Evolutionary conservation across 2,329 filamentous ascomycete genomes (phyloP).

Genomic region (Pleoardoris graminearum): DNA sequence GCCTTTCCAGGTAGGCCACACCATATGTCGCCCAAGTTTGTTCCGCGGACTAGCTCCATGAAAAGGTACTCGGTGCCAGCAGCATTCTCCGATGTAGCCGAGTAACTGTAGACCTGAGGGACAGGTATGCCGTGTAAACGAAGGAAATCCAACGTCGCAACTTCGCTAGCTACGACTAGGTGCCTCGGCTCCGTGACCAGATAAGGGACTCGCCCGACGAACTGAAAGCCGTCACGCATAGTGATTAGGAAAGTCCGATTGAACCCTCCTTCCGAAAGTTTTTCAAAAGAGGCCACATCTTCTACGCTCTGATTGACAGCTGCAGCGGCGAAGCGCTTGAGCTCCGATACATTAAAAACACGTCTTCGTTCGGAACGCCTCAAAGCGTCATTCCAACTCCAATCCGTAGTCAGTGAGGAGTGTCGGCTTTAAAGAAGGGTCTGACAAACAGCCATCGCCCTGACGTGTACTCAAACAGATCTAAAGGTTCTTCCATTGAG

Average conservation of each 20-base stretch:
- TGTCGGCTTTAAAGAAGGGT: too few species aligned
- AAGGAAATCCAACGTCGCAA: slow-evolving; percentile 44
- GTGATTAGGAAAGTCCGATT: slow-evolving; percentile 30
- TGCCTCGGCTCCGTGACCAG: slow-evolving; percentile 25
- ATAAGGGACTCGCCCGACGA: slow-evolving; percentile 33
- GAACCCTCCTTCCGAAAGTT: slow-evolving; percentile 31
- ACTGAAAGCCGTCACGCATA: slow-evolving; percentile 30
- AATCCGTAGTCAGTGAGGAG: too few species aligned
- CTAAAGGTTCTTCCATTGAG: too few species aligned
- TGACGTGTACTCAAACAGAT: too few species aligned
- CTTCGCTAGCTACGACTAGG: slow-evolving; percentile 43
- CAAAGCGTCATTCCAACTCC: too few species aligned
- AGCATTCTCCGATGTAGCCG: slow-evolving; percentile 39
- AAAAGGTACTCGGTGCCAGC: slow-evolving; percentile 47
- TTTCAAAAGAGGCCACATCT: slow-evolving; percentile 29
- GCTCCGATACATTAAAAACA: too few species aligned
- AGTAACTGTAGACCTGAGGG: slow-evolving; percentile 43
- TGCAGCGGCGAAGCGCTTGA: too few species aligned
- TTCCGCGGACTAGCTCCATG: slow-evolving; percentile 43
- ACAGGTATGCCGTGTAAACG: slow-evolving; percentile 40
- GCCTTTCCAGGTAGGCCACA: slow-evolving; percentile 28
- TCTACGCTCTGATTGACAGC: slow-evolving; percentile 21
- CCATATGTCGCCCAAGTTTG: slow-evolving; percentile 40
- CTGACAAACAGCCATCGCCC: too few species aligned
- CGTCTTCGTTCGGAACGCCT: too few species aligned